Conservation (phyloP, 768 basidiomycete species). For the Mycena albidolilacea region DNA sequence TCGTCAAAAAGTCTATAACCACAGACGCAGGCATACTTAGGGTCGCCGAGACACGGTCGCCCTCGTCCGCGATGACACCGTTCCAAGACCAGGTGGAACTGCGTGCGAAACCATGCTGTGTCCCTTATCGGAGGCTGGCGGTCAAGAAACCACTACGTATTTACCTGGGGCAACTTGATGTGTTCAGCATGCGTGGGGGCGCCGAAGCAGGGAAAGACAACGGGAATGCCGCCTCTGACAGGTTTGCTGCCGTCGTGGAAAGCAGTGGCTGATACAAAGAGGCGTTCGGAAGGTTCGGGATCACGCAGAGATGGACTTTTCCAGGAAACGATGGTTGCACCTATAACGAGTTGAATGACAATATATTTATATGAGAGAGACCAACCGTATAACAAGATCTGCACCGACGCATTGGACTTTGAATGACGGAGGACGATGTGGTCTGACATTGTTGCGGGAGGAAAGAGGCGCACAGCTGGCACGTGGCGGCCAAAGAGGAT, state of each 20-base stretch:
- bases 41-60: slow-evolving; percentile 79
- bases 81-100: slow-evolving; percentile 82
- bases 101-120: slow-evolving; percentile 92
- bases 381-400: slow-evolving; percentile 76
- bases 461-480: neutral
- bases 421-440: neutral
- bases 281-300: slow-evolving; percentile 67
- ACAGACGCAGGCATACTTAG: slow-evolving; percentile 68
- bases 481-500: slow-evolving; percentile 4
- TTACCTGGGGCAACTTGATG: slow-evolving; percentile 65
- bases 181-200: slow-evolving; percentile 84
- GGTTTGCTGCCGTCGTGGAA: slow-evolving; percentile 72
- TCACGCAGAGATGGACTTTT: slow-evolving; percentile 61
- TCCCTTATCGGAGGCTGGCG: neutral
- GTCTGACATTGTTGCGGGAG: slow-evolving; percentile 1
- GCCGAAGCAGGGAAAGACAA: slow-evolving; percentile 93
- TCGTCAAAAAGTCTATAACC: slow-evolving; percentile 26
- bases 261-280: slow-evolving; percentile 89
- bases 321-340: slow-evolving; percentile 72
- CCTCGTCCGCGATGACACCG: slow-evolving; percentile 74
- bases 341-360: neutral
- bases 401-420: slow-evolving; percentile 35
- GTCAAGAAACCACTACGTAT: neutral
- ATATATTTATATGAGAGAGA: neutral
- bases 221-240: slow-evolving; percentile 68